Conservation (phyloP, 23 red algal species). For the Gracilaria gracilis region DNA sequence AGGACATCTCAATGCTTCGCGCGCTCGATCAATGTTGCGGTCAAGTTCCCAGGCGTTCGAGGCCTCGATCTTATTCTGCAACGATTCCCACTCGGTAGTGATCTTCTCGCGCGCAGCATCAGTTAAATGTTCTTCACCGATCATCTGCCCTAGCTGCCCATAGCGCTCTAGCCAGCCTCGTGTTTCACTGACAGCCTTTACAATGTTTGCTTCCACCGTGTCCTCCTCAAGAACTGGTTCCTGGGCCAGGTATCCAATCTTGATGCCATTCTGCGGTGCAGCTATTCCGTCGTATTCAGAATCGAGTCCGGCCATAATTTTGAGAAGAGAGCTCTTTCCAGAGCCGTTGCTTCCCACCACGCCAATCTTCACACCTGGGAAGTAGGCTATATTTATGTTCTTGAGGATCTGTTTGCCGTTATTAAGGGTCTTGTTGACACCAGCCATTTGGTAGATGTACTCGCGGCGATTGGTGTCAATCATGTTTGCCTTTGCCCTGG, state of each 20-base stretch:
- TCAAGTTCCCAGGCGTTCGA: slow-evolving; percentile 89
- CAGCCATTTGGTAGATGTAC: slow-evolving; percentile 91
- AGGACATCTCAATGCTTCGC: slow-evolving; percentile 84
- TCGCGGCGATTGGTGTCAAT: slow-evolving; percentile 88
- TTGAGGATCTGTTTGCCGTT: slow-evolving; percentile 94
- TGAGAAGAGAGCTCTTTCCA: slow-evolving; percentile 88
- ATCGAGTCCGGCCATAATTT: slow-evolving; percentile 92
- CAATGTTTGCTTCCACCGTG: slow-evolving; percentile 86
- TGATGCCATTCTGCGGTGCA: slow-evolving; percentile 63
- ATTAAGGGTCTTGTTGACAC: slow-evolving; percentile 77
- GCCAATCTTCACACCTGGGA: slow-evolving; percentile 94
- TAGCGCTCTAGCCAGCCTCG: slow-evolving; percentile 53
- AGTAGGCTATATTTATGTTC: slow-evolving; percentile 89
- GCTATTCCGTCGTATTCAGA: slow-evolving; percentile 91
- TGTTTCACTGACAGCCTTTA: slow-evolving; percentile 67
- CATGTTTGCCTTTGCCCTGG: slow-evolving; percentile 48
- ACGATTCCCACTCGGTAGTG: slow-evolving; percentile 70
- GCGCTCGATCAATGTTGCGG: slow-evolving; percentile 81
- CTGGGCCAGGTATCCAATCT: slow-evolving; percentile 87
- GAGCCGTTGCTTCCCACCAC: slow-evolving; percentile 87
- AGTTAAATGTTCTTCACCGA: slow-evolving; percentile 52
- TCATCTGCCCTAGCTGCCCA: slow-evolving; percentile 55
- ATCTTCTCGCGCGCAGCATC: slow-evolving; percentile 58
- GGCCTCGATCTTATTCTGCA: slow-evolving; percentile 89
- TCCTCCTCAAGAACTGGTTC: slow-evolving; percentile 85